Evolutionary conservation across 192 early-diverging fungal species (phyloP).

Genomic region (Gamsiella multidivaricata): DNA sequence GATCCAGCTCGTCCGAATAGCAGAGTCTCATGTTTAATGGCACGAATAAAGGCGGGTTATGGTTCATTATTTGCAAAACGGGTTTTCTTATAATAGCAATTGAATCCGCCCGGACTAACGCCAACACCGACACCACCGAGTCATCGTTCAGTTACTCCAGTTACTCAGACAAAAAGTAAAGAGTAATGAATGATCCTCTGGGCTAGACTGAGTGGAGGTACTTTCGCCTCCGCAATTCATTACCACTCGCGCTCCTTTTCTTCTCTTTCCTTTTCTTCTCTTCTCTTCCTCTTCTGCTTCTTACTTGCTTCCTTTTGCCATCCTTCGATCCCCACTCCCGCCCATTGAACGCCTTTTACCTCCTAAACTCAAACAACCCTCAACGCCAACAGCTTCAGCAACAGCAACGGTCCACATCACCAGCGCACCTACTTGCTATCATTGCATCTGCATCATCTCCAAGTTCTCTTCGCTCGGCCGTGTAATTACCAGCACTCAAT

Average conservation of each 20-base stretch:
- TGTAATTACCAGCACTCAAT: slow-evolving; percentile 5
- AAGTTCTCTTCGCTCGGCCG: background rate
- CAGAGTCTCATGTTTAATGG: too few relatives aligned
- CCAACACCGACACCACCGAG: slow-evolving; percentile 21
- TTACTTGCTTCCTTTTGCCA: background rate
- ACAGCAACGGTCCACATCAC: background rate
- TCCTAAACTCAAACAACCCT: background rate
- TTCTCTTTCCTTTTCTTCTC: background rate
- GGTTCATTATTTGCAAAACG: slow-evolving; percentile 7
- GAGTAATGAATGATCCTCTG: too few relatives aligned
- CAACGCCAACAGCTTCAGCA: background rate
- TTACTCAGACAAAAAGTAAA: too few relatives aligned
- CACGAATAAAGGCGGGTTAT: too few relatives aligned
- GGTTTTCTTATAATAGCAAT: slow-evolving; percentile 28
- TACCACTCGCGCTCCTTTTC: background rate
- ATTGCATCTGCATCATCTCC: too few relatives aligned
- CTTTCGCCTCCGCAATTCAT: background rate
- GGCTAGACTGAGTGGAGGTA: too few relatives aligned
- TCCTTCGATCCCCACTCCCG: background rate
- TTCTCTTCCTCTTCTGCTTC: background rate
- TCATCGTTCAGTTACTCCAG: slow-evolving; percentile 5
- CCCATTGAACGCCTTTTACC: background rate
- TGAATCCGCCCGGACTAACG: background rate
- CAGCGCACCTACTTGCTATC: background rate
- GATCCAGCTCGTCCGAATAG: too few relatives aligned